Conservation (phyloP, 352 stramenopile genomes). For the Phytophthora pluvialis region DNA sequence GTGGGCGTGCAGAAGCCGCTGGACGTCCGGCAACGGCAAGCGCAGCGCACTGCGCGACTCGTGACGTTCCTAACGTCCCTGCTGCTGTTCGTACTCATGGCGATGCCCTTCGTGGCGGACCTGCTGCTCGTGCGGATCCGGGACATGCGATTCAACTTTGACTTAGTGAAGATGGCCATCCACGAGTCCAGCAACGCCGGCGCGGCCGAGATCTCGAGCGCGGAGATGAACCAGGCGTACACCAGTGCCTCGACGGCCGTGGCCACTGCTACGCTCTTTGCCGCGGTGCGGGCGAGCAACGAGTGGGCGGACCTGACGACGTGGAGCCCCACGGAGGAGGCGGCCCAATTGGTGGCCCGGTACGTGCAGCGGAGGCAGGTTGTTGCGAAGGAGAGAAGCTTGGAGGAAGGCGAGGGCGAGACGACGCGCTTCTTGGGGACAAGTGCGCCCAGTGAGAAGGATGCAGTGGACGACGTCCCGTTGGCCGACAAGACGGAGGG, state of each 20-base stretch:
- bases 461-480: slow-evolving; percentile 1
- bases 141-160: slow-evolving; percentile 41
- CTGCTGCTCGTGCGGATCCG: slow-evolving; percentile 36
- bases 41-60: not conserved
- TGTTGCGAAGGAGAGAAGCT: not conserved
- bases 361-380: not conserved
- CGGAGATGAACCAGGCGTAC: slow-evolving; percentile 30
- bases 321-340: slow-evolving; percentile 16
- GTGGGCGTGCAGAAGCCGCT: slow-evolving; percentile 1
- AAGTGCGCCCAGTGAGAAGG: not conserved
- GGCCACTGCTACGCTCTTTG: slow-evolving; percentile 24
- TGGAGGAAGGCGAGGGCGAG: slow-evolving; percentile 18
- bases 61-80: slow-evolving; percentile 14
- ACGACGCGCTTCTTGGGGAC: slow-evolving; percentile 11
- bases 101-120: slow-evolving; percentile 39
- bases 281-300: slow-evolving; percentile 4
- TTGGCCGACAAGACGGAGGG: not conserved
- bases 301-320: slow-evolving; percentile 23
- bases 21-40: slow-evolving; percentile 3
- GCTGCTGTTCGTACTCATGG: slow-evolving; percentile 27
- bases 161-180: slow-evolving; percentile 45
- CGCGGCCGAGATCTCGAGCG: slow-evolving; percentile 28
- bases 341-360: not conserved
- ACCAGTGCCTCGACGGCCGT: slow-evolving; percentile 10
- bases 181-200: slow-evolving; percentile 33